phyloP scores from a whole-genome alignment of 1,284 basidiomycete species.

The Cutaneotrichosporon sp. region DNA sequence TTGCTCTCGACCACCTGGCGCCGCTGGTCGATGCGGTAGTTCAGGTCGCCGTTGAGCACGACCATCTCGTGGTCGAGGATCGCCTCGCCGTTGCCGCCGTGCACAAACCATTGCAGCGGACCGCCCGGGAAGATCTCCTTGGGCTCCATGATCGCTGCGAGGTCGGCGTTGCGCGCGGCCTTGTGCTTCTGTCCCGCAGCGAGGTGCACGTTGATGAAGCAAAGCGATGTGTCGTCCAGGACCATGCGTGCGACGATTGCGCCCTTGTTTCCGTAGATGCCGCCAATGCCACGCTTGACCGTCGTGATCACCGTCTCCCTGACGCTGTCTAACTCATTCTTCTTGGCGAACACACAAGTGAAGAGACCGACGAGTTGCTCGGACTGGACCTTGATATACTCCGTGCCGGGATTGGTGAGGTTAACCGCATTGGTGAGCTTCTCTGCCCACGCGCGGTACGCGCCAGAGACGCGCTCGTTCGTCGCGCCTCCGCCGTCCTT shows the following conservation, averaged over 20 bases:
- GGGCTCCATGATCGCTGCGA: constrained; percentile 81
- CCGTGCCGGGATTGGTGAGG: constrained; percentile 63
- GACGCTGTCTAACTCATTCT: constrained; percentile 56
- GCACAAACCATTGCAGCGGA: constrained; percentile 69
- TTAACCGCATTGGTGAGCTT: constrained; percentile 71
- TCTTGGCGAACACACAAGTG: constrained; percentile 75
- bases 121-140: constrained; percentile 65
- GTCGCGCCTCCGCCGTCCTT: constrained; percentile 53
- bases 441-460: constrained; percentile 87
- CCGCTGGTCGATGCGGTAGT: constrained; percentile 88
- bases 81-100: constrained; percentile 92
- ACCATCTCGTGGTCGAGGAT: constrained; percentile 93
- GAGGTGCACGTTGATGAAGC: constrained; percentile 94
- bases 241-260: constrained; percentile 88
- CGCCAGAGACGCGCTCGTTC: constrained; percentile 69
- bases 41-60: constrained; percentile 68
- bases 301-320: constrained; percentile 73
- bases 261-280: constrained; percentile 96
- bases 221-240: constrained; percentile 86
- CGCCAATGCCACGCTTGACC: constrained; percentile 86
- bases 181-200: constrained; percentile 88
- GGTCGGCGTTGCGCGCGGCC: constrained; percentile 79
- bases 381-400: constrained; percentile 77
- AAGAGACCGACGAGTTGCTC: constrained; percentile 91
- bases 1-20: constrained; percentile 75